phyloP scores from a whole-genome alignment of 805 yeast genomes.

The Myxozyma vanderwaltii region DNA sequence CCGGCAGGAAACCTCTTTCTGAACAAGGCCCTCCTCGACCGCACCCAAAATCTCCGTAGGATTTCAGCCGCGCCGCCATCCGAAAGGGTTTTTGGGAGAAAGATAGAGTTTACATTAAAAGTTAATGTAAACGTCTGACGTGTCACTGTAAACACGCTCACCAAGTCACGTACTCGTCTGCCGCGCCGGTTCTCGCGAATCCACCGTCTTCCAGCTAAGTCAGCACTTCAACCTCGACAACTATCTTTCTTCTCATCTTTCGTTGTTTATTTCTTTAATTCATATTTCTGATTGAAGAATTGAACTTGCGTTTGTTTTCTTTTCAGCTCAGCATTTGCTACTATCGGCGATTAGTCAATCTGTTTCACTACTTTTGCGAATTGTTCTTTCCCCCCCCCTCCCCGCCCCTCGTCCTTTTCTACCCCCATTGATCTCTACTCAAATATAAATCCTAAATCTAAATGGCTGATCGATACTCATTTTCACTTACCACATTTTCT shows the following conservation, averaged over 20 bases:
- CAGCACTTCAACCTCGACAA: background rate
- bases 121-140: background rate
- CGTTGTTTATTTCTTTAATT: background rate
- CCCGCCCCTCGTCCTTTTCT: background rate
- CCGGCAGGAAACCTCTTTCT: no score
- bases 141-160: background rate
- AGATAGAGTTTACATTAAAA: background rate
- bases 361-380: no score
- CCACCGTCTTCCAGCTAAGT: conserved; percentile 17
- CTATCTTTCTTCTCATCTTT: background rate
- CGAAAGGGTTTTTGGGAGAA: background rate
- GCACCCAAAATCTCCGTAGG: no score
- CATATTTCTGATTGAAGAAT: background rate
- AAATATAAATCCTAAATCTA: background rate
- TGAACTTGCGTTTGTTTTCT: background rate
- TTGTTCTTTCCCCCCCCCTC: no score
- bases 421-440: background rate
- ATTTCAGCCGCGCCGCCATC: background rate
- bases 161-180: background rate
- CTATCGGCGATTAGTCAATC: background rate
- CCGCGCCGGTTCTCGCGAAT: background rate
- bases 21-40: no score
- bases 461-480: conserved; percentile 98
- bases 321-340: background rate
- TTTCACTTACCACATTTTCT: conserved; percentile 94